Base-by-base conservation (phyloP, 306 rosid species). In the Rosa chinensis region DNA sequence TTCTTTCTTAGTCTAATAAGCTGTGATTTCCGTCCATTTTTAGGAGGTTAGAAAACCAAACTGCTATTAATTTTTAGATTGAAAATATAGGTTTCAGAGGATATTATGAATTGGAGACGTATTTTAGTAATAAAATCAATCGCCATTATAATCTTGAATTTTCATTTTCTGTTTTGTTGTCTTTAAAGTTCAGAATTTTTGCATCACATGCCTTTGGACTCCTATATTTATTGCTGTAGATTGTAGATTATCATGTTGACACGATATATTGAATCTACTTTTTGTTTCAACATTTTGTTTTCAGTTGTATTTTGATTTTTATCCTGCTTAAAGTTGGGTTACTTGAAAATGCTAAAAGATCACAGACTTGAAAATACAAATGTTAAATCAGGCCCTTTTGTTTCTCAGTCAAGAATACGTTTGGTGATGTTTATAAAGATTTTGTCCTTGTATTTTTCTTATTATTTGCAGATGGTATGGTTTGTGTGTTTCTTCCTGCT, bases 51-150 rank as follows among this genome's bases (percentile, higher is more conserved):
- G 35, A 71, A 32, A 21, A 7, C 23, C 9, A 18, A 21, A 58
- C 14, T 58, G 35, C 64, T 21, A 58, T 10, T 9, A 58, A 67
- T 18, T 11, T 37, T 16, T 55, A 37, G 39, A 74, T 40, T 13
- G 45, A 10, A 56, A 77, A 23, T 28, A 35, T 68, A 8, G 75
- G 37, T 23, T 28, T 66, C 21, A 35, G 78, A 74, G 70, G 11
- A 16, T 69, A 67, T 75, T 83, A 37, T 62, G 64, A 47, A 61
- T 59, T 73, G 47, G 56, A 67, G 44, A 64, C 32, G 20, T 39
- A 10, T 77, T 20, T 61, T 66, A 47, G 55, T 71, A 66, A 44
- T 73, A 18, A 73, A 68, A 10, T 74, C 61, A 45, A 58, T 64
- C 20, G 25, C 80, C 17, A 20, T 69, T 64, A 10, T 56, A 8